Conservation (phyloP, 257 asterid genomes). For the Solanum peruvianum region DNA sequence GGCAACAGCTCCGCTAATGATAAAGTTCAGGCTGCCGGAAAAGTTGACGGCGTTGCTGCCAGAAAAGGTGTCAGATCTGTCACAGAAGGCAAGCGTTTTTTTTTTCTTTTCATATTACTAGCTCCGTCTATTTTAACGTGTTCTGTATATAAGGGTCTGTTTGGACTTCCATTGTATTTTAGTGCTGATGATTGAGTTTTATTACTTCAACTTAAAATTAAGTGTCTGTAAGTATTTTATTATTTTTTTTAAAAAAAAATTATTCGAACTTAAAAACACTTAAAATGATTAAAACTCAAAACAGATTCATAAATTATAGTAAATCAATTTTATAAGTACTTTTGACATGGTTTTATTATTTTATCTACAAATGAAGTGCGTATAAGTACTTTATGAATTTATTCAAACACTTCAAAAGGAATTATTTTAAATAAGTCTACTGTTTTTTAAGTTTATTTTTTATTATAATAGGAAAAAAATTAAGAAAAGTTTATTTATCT, state of each 20-base stretch:
- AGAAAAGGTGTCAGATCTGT: not conserved
- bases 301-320: too few species aligned
- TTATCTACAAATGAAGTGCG: not conserved
- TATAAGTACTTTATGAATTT: too few species aligned
- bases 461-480: too few species aligned
- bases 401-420: too few species aligned
- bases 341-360: not conserved
- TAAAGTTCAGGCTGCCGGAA: not conserved
- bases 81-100: conserved; percentile 19
- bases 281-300: not conserved
- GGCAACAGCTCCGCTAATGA: not conserved
- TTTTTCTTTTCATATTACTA: not conserved
- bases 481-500: not conserved
- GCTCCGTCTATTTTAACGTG: not conserved
- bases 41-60: not conserved
- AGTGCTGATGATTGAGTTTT: not conserved
- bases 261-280: too few species aligned
- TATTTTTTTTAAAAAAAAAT: too few species aligned
- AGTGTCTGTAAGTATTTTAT: too few species aligned
- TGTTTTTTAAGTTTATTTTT: not conserved
- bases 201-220: too few species aligned
- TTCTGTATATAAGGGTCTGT: not conserved
- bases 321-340: not conserved
- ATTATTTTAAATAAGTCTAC: too few species aligned
- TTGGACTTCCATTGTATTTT: too few species aligned